Percentiles rank a stretch among this genome's conserved stretches.
Evolutionary conservation across 2,329 filamentous ascomycete genomes (phyloP).

Genomic region (Fusarium mundagurra): DNA sequence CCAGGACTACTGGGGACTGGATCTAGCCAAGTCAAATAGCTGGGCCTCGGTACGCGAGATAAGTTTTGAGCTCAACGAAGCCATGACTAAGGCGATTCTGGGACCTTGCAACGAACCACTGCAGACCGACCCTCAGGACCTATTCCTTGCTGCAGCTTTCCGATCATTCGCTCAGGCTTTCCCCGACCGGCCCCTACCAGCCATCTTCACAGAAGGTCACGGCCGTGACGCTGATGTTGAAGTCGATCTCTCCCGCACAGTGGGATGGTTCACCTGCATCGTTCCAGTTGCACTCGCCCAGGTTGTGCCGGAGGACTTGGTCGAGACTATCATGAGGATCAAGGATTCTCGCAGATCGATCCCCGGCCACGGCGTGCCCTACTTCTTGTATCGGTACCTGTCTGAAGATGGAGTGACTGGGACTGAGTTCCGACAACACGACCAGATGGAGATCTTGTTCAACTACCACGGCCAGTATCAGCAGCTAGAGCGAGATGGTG

Average conservation of each 20-base stretch:
- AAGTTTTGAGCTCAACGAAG: background rate
- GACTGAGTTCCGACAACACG: background rate
- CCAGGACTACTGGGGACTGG: background rate
- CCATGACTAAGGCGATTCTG: background rate
- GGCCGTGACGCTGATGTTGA: constrained; percentile 48
- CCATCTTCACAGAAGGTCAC: constrained; percentile 53
- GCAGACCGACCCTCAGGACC: constrained; percentile 49
- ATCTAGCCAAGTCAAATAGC: background rate
- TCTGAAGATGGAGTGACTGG: background rate
- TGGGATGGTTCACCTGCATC: constrained; percentile 56
- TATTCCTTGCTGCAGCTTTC: constrained; percentile 48
- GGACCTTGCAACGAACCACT: constrained; percentile 33
- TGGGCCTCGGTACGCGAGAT: background rate
- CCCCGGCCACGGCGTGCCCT: background rate
- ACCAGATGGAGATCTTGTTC: background rate
- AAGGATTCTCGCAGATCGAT: constrained; percentile 50
- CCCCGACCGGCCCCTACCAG: constrained; percentile 44
- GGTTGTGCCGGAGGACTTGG: background rate
- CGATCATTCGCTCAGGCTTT: constrained; percentile 50
- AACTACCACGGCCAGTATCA: background rate
- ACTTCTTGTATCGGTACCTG: background rate
- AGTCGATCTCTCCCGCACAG: constrained; percentile 49
- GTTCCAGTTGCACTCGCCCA: background rate
- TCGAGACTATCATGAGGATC: constrained; percentile 41
- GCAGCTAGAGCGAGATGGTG: background rate